phyloP scores from a whole-genome alignment of 805 yeast species.

The Lipomyces yamadae region DNA sequence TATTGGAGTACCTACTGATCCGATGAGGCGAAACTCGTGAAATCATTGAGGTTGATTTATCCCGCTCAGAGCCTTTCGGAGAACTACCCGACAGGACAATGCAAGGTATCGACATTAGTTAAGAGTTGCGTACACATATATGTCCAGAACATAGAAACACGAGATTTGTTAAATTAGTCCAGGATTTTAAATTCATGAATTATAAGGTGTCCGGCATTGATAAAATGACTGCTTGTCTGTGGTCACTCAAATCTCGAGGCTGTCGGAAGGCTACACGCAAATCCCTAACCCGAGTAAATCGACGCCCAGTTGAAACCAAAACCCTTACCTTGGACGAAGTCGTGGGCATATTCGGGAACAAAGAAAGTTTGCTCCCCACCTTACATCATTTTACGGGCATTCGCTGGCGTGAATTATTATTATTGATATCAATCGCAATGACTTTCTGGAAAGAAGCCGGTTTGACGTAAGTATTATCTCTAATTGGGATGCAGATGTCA shows the following conservation, averaged over 20 bases:
- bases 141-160: background rate
- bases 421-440: slow-evolving; percentile 22
- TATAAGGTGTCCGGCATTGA: background rate
- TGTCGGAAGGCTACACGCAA: background rate
- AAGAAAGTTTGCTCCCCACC: background rate
- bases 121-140: background rate
- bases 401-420: background rate
- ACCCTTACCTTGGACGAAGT: background rate
- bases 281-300: background rate
- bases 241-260: no score
- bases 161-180: background rate
- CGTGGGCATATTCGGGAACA: background rate
- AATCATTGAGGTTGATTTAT: background rate
- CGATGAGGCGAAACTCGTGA: background rate
- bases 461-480: slow-evolving; percentile 41
- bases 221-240: background rate
- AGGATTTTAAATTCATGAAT: background rate
- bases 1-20: background rate
- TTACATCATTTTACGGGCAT: background rate
- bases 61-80: background rate
- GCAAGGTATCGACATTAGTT: background rate
- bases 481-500: background rate
- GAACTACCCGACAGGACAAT: background rate
- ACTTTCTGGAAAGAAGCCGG: slow-evolving; percentile 50
- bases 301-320: background rate